Percentiles rank a stretch among this genome's conserved stretches.
Evolutionary conservation across 345 rosid species (phyloP).

Genomic region (Corchorus olitorius): DNA sequence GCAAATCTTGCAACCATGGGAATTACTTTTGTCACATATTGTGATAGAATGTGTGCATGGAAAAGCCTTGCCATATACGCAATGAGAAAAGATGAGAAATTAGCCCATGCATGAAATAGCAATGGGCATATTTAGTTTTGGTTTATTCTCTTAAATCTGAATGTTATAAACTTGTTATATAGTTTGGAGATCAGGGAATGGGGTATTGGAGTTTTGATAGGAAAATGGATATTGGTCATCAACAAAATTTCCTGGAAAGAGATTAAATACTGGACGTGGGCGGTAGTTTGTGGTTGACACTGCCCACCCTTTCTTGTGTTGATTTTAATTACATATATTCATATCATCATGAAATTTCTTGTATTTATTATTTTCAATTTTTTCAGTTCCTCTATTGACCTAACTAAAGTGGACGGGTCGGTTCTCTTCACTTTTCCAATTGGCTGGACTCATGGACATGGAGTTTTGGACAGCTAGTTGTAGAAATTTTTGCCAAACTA

Average conservation of each 20-base stretch:
- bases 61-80: neutral
- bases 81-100: too few species aligned
- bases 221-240: neutral
- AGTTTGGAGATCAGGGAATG: neutral
- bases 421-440: neutral
- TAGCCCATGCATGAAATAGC: neutral
- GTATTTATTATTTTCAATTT: neutral
- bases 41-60: neutral
- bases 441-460: too few species aligned
- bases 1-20: neutral
- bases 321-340: neutral
- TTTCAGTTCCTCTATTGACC: neutral
- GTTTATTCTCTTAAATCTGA: too few species aligned
- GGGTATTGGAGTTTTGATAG: neutral
- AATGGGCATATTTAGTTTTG: constrained; percentile 1
- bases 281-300: neutral
- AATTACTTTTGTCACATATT: constrained; percentile 1
- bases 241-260: neutral
- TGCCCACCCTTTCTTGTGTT: neutral
- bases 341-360: neutral
- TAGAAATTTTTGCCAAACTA: neutral
- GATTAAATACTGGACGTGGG: neutral
- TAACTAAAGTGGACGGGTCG: neutral
- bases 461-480: neutral
- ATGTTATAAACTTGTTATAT: neutral